Evolutionary conservation across 768 basidiomycete genomes (phyloP).

Genomic region (Boletus rubropictus): DNA sequence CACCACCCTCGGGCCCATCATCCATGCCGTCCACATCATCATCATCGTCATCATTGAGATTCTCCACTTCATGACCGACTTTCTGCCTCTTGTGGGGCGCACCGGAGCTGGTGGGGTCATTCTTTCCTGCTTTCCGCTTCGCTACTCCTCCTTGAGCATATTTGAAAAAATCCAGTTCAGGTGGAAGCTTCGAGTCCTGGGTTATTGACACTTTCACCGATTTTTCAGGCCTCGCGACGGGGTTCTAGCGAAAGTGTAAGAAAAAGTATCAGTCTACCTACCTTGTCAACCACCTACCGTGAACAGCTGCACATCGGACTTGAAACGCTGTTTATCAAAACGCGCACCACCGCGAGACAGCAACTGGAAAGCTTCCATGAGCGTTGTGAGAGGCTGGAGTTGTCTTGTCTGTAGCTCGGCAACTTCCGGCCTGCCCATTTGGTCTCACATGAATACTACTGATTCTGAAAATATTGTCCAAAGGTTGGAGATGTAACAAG

Average conservation of each 20-base stretch:
- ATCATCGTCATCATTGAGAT: constrained; percentile 17
- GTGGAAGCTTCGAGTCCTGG: constrained; percentile 53
- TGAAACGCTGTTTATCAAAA: constrained; percentile 75
- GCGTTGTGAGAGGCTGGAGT: too few relatives aligned
- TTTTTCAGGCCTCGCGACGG: constrained; percentile 19
- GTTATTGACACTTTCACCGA: constrained; percentile 18
- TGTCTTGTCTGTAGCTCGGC: too few relatives aligned
- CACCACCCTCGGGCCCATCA: constrained; percentile 18
- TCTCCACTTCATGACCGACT: constrained; percentile 23
- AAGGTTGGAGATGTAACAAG: too few relatives aligned
- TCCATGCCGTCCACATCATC: too few relatives aligned
- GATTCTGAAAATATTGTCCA: not conserved
- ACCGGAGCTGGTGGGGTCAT: constrained; percentile 11
- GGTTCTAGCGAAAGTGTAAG: constrained; percentile 21
- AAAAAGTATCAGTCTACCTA: not conserved
- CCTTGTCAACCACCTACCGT: constrained; percentile 37
- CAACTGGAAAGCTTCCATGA: constrained; percentile 84
- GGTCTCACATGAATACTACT: too few relatives aligned
- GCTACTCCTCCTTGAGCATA: constrained; percentile 55
- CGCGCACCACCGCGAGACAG: constrained; percentile 80
- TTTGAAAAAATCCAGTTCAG: constrained; percentile 89
- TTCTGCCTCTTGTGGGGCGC: constrained; percentile 27
- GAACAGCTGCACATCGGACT: constrained; percentile 66
- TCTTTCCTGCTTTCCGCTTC: constrained; percentile 45
- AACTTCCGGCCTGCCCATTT: constrained; percentile 13